phyloP scores from a whole-genome alignment of 1,284 basidiomycete species.

The Rhodotorula sp. region DNA sequence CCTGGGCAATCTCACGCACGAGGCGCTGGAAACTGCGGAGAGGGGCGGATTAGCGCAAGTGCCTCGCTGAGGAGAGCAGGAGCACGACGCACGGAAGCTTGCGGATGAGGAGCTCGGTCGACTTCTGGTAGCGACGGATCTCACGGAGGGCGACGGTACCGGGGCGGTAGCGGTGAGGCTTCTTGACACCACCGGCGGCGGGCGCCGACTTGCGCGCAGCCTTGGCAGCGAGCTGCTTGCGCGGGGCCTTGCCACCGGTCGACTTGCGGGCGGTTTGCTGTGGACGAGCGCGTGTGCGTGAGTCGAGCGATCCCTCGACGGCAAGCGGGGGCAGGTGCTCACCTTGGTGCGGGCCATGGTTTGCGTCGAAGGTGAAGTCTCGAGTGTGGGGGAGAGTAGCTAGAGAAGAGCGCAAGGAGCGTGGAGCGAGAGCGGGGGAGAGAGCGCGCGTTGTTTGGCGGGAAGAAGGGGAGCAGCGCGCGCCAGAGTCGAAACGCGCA shows the following conservation, averaged over 20 bases:
- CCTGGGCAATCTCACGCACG: constrained; percentile 48
- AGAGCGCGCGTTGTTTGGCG: constrained; percentile 63
- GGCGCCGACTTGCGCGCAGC: constrained; percentile 66
- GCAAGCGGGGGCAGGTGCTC: background rate
- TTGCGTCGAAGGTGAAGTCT: background rate
- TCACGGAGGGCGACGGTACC: constrained; percentile 48
- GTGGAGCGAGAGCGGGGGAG: constrained; percentile 50
- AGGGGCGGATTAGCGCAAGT: constrained; percentile 9
- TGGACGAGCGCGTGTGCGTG: constrained; percentile 31
- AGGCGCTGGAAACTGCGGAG: constrained; percentile 43
- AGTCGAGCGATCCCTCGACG: no score
- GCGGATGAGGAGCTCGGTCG: constrained; percentile 49
- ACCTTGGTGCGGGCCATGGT: constrained; percentile 52
- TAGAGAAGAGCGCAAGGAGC: background rate
- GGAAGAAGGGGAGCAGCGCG: constrained; percentile 18
- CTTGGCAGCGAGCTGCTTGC: constrained; percentile 88
- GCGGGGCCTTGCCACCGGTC: constrained; percentile 77
- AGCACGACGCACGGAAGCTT: constrained; percentile 44
- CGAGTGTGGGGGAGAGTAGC: background rate
- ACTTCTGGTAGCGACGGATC: constrained; percentile 48
- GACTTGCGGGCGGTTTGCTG: constrained; percentile 83
- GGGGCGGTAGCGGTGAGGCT: constrained; percentile 54
- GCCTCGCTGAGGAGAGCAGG: constrained; percentile 24
- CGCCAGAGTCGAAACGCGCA: no score
- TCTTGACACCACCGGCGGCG: constrained; percentile 91